Percentiles rank a stretch among this genome's conserved stretches.
phyloP scores from a whole-genome alignment of 257 asterid genomes.

The Orobanche coerulescens region DNA sequence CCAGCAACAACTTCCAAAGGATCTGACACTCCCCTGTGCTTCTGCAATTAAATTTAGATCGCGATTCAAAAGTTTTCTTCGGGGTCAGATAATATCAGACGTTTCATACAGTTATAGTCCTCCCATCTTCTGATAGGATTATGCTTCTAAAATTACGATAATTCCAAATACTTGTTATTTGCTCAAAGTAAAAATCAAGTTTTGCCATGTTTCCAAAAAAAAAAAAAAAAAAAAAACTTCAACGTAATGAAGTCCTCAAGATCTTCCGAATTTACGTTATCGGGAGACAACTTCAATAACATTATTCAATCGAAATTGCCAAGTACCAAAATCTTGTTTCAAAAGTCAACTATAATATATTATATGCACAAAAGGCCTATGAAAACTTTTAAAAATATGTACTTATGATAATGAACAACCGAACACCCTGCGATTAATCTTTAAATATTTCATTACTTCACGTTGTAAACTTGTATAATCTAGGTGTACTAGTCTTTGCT shows the following conservation, averaged over 20 bases:
- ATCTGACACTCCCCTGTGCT: constrained; percentile 82
- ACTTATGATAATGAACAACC: background rate
- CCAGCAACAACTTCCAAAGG: constrained; percentile 93
- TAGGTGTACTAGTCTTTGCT: too few relatives aligned
- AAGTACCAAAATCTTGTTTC: background rate
- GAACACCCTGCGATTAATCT: too few relatives aligned
- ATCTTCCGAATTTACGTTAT: background rate
- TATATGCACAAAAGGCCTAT: background rate
- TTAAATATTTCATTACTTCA: too few relatives aligned
- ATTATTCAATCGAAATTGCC: background rate
- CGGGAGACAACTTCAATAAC: background rate
- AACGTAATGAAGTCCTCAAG: background rate
- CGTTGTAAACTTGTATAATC: too few relatives aligned
- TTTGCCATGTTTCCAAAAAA: background rate
- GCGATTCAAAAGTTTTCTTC: constrained; percentile 7
- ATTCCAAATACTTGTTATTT: background rate
- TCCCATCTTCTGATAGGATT: too few relatives aligned
- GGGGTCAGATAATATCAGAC: constrained; percentile 18
- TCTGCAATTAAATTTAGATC: constrained; percentile 39
- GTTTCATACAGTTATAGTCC: background rate
- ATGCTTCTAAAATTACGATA: background rate
- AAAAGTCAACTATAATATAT: too few relatives aligned
- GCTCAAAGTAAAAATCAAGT: background rate
- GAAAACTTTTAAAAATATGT: background rate
- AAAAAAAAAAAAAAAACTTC: background rate